Base-by-base conservation (phyloP, 495 filamentous ascomycete genomes). In the Usnea hakonensis region DNA sequence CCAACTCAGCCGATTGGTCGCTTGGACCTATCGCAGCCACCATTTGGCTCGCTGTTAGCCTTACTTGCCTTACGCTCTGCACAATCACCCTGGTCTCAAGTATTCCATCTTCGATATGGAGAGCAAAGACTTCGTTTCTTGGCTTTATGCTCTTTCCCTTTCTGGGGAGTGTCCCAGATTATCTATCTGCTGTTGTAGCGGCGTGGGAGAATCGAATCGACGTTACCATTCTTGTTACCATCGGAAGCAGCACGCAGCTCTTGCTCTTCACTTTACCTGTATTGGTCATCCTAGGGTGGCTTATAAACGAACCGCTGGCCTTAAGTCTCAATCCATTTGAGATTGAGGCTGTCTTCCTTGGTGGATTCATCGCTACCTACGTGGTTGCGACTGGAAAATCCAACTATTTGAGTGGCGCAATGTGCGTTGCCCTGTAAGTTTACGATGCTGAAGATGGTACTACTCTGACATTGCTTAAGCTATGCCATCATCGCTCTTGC, bases 311-410 rank as follows among this genome's bases (percentile, higher is more conserved):
- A 40, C 69, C 69, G 5, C 75, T 79, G 76, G 68, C 72, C 5
- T 64, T 78, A 2, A 65, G 68, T 33, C 75, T 77, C 48, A 67
- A 72, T 21, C 66, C 64, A 3, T 78, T 78, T 53, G 68, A 78
- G 63, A 75, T 67, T 0, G 69, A 71, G 11, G 70, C 74, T 1
- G 67, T 77, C 43, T 72, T 75, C 62, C 58, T 77, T 21, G 64
- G 68, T 4, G 66, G 70, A 0, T 65, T 75, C n/a, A 65, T 76
- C 23, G 71, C 74, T 48, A 74, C 66, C 33, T 69, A 56, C 50
- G 52, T 73, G 55, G 65, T 90, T 32, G 71, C 87, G 57, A 86
- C 89, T 61, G 88, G 87, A 9, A 70, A 85, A 21, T 84, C 81
- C 33, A 90, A 90, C 71, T 91, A 57, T 19, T 38, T 57, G 37